Percentiles rank a stretch among this genome's conserved stretches.
Conservation (phyloP, 2,329 filamentous ascomycete species). For the Fusarium nodosum region DNA sequence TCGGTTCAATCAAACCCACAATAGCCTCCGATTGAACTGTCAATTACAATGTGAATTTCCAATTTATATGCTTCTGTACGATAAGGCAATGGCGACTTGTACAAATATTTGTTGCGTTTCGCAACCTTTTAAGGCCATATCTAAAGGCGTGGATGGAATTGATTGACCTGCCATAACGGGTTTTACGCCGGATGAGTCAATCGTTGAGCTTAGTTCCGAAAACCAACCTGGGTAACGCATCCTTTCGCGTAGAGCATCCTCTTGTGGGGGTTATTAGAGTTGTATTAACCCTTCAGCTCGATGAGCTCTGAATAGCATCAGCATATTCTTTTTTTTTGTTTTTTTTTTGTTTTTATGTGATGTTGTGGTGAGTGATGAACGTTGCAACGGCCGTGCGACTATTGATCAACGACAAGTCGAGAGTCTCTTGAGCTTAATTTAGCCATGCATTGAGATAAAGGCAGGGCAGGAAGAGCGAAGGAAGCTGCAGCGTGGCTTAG, state of each 20-base stretch:
- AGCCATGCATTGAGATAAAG: not conserved
- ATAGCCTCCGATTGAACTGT: not conserved
- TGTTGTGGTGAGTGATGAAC: not conserved
- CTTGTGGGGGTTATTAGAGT: not conserved
- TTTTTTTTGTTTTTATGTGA: not conserved
- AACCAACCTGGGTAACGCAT: not conserved
- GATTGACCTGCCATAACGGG: constrained; percentile 31
- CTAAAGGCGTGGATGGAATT: constrained; percentile 2
- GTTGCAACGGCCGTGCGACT: not conserved
- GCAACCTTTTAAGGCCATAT: constrained; percentile 3
- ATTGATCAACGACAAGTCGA: not conserved
- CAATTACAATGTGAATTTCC: not conserved
- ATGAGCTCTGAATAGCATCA: not conserved
- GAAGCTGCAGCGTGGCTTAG: not conserved
- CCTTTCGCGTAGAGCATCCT: constrained; percentile 5
- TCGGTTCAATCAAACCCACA: not conserved
- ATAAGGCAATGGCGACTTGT: not conserved
- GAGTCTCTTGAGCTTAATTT: constrained; percentile 6
- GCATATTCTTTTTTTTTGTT: not conserved
- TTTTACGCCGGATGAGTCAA: constrained; percentile 44
- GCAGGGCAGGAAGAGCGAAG: not conserved
- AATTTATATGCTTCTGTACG: not conserved
- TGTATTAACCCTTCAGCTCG: not conserved
- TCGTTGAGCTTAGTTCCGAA: constrained; percentile 17
- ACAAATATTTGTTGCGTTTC: not conserved